A percentile compares a stretch with the other conserved stretches of the same genome.
These are phyloP conservation scores for Aquilaria yunnanensis DNA, from an alignment of 345 rosid species.

Conservation along the genomic window DNA sequence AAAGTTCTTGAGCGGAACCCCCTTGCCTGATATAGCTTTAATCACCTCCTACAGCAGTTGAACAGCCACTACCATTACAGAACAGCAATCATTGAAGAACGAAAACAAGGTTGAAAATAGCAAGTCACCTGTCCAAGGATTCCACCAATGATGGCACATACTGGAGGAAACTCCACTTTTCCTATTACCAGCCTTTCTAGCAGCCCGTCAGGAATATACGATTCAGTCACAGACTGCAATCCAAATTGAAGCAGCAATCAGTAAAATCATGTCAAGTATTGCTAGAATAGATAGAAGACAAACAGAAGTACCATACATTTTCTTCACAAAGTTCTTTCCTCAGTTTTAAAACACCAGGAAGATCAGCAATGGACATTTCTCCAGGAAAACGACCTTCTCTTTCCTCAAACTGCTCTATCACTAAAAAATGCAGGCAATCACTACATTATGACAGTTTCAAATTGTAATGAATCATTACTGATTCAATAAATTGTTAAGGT, in stretches of 20 bases:
- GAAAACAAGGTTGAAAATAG: background rate
- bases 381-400: conserved; percentile 49
- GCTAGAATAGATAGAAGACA: background rate
- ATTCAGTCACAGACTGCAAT: conserved; percentile 53
- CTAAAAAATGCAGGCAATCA: conserved; percentile 25
- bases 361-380: conserved; percentile 45
- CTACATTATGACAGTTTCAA: background rate
- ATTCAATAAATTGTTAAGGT: no score
- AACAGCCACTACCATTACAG: background rate
- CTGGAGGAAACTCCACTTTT: conserved; percentile 67
- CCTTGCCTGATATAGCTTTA: conserved; percentile 84
- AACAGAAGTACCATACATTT: conserved; percentile 32
- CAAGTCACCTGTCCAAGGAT: conserved; percentile 75
- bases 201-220: conserved; percentile 52
- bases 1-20: conserved; percentile 83
- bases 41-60: conserved; percentile 68
- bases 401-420: conserved; percentile 76
- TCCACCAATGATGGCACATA: conserved; percentile 92
- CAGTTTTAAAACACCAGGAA: conserved; percentile 50
- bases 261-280: conserved; percentile 1
- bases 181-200: conserved; percentile 62
- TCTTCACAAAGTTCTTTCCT: conserved; percentile 68
- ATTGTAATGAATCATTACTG: no score
- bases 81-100: background rate
- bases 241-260: background rate